Evolutionary conservation across 208 protist species (phyloP).

Genomic region (Herpetomonas samuelpessoai): DNA sequence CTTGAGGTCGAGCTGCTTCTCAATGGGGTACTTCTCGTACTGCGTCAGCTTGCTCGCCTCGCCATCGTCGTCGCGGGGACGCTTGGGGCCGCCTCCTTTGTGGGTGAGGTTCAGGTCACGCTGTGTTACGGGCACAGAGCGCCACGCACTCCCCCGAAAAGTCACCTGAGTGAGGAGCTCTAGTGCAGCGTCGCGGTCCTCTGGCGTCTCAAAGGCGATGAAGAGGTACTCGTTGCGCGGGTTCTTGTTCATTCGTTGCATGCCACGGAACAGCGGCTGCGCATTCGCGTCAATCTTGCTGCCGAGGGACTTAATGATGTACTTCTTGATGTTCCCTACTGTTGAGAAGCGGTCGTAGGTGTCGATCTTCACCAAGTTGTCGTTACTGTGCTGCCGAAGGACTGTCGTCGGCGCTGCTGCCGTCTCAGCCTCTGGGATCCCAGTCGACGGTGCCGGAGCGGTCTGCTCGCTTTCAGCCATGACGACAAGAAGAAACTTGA

Average conservation of each 20-base stretch:
- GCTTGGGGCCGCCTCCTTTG: slow-evolving; percentile 63
- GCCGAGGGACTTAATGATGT: slow-evolving; percentile 60
- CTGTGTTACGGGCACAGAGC: slow-evolving; percentile 41
- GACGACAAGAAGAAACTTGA: too few species aligned
- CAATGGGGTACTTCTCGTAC: slow-evolving; percentile 66
- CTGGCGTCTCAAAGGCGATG: slow-evolving; percentile 72
- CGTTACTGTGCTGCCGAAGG: slow-evolving; percentile 80
- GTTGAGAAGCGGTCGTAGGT: slow-evolving; percentile 85
- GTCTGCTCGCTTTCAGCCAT: too few species aligned
- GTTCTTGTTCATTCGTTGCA: slow-evolving; percentile 88
- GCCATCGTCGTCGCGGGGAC: slow-evolving; percentile 29
- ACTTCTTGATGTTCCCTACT: slow-evolving; percentile 61
- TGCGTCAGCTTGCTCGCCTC: slow-evolving; percentile 55
- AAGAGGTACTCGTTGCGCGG: slow-evolving; percentile 68
- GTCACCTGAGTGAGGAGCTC: slow-evolving; percentile 39
- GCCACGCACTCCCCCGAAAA: slow-evolving; percentile 59
- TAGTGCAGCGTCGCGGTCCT: slow-evolving; percentile 43
- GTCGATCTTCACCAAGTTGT: slow-evolving; percentile 87
- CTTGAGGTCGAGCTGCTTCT: slow-evolving; percentile 78
- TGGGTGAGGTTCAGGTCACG: slow-evolving; percentile 72
- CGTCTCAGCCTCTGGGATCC: background rate
- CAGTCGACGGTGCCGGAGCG: too few species aligned
- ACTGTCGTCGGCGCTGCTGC: slow-evolving; percentile 6
- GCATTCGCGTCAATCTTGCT: slow-evolving; percentile 16
- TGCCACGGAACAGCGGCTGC: slow-evolving; percentile 60